Evolutionary conservation across 2,329 filamentous ascomycete genomes (phyloP).

Genomic region (Fusarium anguioides): DNA sequence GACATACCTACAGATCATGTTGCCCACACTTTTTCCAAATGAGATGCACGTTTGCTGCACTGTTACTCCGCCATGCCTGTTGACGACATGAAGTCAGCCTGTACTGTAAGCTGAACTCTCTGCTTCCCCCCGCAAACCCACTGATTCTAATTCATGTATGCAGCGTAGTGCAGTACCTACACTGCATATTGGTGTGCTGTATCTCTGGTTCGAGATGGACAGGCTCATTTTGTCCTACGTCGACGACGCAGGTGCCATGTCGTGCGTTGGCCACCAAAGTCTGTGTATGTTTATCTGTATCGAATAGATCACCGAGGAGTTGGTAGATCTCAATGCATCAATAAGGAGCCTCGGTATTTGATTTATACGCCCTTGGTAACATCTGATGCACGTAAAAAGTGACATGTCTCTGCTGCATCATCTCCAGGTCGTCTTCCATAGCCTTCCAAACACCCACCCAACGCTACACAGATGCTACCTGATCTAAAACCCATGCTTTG

Average conservation of each 20-base stretch:
- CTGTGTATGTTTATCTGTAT: slow-evolving; percentile 7
- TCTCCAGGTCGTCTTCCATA: slow-evolving; percentile 25
- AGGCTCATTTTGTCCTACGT: slow-evolving; percentile 31
- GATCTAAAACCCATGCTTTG: slow-evolving; percentile 67
- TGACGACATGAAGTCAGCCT: slow-evolving; percentile 27
- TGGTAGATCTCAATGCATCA: slow-evolving; percentile 17
- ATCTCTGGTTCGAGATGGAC: slow-evolving; percentile 36
- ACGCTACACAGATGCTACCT: slow-evolving; percentile 6
- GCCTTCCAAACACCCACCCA: background rate
- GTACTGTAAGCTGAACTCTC: slow-evolving; percentile 21
- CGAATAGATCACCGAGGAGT: slow-evolving; percentile 7
- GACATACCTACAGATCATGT: background rate
- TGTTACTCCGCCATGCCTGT: slow-evolving; percentile 33
- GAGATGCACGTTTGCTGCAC: slow-evolving; percentile 37
- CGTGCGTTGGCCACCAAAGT: slow-evolving; percentile 30
- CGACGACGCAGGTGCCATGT: slow-evolving; percentile 40
- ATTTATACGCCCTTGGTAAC: background rate
- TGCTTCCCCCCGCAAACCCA: slow-evolving; percentile 21
- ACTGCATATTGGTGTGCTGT: slow-evolving; percentile 27
- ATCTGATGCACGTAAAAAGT: slow-evolving; percentile 1
- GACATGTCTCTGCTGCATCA: slow-evolving; percentile 7
- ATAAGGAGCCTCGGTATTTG: background rate
- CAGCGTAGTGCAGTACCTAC: slow-evolving; percentile 13
- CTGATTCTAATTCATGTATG: slow-evolving; percentile 34
- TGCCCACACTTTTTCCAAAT: slow-evolving; percentile 11